phyloP scores from a whole-genome alignment of 202 grass and related monocot species.

The Setaria italica region DNA sequence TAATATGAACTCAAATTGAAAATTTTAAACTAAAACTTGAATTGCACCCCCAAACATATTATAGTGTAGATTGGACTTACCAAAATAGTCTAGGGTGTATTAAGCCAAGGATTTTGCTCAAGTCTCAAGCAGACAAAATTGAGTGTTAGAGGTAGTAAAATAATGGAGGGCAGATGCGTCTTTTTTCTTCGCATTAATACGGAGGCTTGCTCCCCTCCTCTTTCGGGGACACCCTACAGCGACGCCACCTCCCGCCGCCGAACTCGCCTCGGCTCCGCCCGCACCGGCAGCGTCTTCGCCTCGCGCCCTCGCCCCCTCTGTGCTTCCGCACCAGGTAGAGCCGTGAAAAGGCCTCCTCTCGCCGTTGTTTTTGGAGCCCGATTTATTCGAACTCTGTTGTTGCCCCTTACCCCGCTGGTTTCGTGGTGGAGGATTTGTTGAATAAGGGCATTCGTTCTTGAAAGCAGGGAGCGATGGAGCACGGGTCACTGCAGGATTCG shows the following conservation, averaged over 20 bases:
- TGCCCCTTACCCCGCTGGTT: no score
- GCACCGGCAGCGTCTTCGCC: neutral
- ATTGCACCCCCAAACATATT: no score
- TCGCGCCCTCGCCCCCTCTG: neutral
- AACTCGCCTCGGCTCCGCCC: neutral
- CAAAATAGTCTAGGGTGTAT: no score
- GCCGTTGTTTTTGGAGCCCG: neutral
- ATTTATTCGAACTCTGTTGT: no score
- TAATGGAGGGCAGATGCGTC: neutral
- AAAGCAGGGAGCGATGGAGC: slow-evolving; percentile 54
- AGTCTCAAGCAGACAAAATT: no score
- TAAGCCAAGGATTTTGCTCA: no score
- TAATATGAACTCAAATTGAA: no score
- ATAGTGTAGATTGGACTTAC: no score
- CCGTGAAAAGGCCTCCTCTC: neutral
- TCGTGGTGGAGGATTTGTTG: neutral
- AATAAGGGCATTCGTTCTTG: neutral
- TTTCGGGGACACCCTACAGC: neutral
- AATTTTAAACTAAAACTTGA: no score
- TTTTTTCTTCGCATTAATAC: neutral
- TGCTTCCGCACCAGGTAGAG: neutral
- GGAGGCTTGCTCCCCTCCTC: neutral
- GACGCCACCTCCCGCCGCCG: neutral
- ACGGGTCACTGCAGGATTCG: slow-evolving; percentile 56
- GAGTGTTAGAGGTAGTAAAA: no score